A percentile compares a stretch with the other conserved stretches of the same genome.
Conservation (phyloP, 2,329 filamentous ascomycete species). For the Aspergillus versicolor region DNA sequence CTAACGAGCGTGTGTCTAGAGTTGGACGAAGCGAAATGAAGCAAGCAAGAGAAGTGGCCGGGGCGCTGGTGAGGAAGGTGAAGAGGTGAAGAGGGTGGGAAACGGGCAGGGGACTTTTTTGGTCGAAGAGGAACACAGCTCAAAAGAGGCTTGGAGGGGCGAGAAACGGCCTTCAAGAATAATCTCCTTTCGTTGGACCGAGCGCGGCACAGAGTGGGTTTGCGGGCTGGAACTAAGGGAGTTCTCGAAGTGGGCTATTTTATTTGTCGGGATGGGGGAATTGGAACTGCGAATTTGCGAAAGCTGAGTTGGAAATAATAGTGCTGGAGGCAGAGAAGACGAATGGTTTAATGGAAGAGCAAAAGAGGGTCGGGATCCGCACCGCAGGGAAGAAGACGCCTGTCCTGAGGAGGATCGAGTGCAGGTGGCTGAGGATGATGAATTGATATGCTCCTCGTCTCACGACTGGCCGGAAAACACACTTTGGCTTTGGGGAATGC, state of each 20-base stretch:
- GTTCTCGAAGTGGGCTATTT: background rate
- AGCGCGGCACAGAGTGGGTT: conserved; percentile 12
- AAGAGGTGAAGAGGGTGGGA: background rate
- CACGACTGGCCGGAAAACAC: conserved; percentile 1
- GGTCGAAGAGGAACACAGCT: background rate
- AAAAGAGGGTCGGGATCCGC: conserved; percentile 15
- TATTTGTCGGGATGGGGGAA: conserved; percentile 1
- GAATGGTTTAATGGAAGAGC: conserved; percentile 1
- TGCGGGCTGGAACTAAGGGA: background rate
- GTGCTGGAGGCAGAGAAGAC: background rate
- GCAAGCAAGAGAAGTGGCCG: conserved; percentile 23
- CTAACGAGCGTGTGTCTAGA: conserved; percentile 29
- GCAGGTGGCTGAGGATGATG: conserved; percentile 9
- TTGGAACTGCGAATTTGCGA: background rate
- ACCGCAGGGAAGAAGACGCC: background rate
- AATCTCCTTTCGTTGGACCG: conserved; percentile 7
- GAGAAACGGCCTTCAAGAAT: conserved; percentile 6
- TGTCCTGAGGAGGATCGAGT: background rate
- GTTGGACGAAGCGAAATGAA: conserved; percentile 23
- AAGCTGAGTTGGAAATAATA: conserved; percentile 1
- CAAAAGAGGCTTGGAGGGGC: background rate
- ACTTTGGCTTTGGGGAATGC: background rate
- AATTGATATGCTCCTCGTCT: conserved; percentile 9
- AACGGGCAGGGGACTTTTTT: background rate
- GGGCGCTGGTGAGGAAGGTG: conserved; percentile 5